Base-by-base conservation (phyloP, 805 yeast genomes). In the Barnettozyma pratensis region DNA sequence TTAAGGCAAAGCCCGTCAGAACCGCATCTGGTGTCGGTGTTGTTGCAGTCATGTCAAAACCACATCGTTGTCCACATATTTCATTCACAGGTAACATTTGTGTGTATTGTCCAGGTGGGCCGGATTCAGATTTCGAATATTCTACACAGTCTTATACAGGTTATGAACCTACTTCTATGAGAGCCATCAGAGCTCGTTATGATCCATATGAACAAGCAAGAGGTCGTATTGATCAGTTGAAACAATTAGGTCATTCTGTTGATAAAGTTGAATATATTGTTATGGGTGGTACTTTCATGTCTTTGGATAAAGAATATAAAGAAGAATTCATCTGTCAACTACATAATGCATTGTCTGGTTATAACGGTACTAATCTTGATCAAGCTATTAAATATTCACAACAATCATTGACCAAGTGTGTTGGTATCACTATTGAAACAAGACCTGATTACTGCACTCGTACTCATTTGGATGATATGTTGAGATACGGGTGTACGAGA, bases 251-350 rank as follows among this genome's bases (percentile, higher is more conserved):
- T 11, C 99, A 94, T 63, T 85, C 96, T 1, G 92, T 94, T 41
- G 99, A 94, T 65, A 94, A 94, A 63, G 99, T 94, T 11, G 99
- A 94, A 67, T 94, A 94, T 64, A 94, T 94, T 54, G 84, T 94
- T 55, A 94, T 94, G 99, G 99, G 99, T 47, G 99, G 99, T 55
- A 94, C 99, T 0, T 94, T 94, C 66, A 94, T 94, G 99, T 86
- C 96, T 3, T 74, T 94, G 51, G 95, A 96, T 14, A 77, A 80
- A 45, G 92, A 86, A 45, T 94, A 94, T 68, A 75, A 99, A 51
- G 99, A 94, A 65, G 78, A 74, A 48, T 94, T 94, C 61, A 91
- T 94, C 51, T 79, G 90, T 12, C 90, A 87, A 59, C 70, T 94
- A 54, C 99, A 94, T 69, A 94, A 94, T 66, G 99, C 99, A 0